Base-by-base conservation (phyloP, 129 eudicot genomes). In the Centrapalus pauciflorus region DNA sequence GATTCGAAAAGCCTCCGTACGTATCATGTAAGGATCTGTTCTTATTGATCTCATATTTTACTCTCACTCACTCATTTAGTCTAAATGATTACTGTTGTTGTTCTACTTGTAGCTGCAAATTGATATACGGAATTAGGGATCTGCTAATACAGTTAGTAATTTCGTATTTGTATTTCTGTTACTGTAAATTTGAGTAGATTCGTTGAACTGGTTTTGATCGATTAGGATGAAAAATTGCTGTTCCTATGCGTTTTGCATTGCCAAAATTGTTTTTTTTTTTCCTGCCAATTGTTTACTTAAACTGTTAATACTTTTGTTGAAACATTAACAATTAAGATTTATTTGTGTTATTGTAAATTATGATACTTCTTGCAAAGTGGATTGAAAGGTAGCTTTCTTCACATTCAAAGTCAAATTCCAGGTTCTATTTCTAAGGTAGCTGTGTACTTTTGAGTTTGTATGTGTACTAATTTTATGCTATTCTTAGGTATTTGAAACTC, bases 1-100 rank as follows among this genome's bases (percentile, higher is more conserved):
- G 14, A 66, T 74, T 56, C 73, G 79, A 24, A 74, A 38, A 67
- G 73, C 79, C 32, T 74, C 79, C 14, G 17, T 38, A 1, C 32
- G 67, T 14, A 65, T 74, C 73, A 74, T 41, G 79, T 74, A 74
- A 74, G 3, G 0, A 30, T 43, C 66, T 23, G 3, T 9, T 54
- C 5, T 32, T n/a, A n/a, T n/a, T n/a, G n/a, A n/a, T n/a, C 40
- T 62, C 12, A 5, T n/a, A n/a, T 2, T 29, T 29, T 49, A 57
- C 63, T 6, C 34, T 57, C 19, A n/a, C 4, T 0, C 21, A 56
- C 24, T 14, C 25, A 0, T 56, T 27, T 57, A 13, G 4, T 28
- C 24, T 29, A 57, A 9, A 12, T 57, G 12, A 30, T 10, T 21
- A 14, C 6, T 60, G 8, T 32, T 2, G 1, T 59, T 32, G 2